Evolutionary conservation across 352 stramenopile genomes (phyloP).

Genomic region (Phytophthora hybrid): DNA sequence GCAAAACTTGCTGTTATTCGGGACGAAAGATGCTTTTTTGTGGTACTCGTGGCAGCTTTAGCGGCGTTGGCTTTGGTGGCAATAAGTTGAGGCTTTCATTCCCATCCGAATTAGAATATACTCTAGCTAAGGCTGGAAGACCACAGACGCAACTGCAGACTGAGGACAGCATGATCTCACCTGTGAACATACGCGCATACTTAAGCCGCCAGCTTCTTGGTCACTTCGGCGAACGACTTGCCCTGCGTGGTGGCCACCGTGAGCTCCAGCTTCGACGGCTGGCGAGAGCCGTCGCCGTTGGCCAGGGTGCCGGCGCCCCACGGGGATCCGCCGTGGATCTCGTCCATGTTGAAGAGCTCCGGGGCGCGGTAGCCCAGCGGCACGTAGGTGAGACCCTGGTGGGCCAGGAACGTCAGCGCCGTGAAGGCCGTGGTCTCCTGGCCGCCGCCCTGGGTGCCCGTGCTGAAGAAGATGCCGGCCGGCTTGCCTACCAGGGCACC

Average conservation of each 20-base stretch:
- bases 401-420: no score
- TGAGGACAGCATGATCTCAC: conserved; percentile 1
- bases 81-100: conserved; percentile 16
- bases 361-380: no score
- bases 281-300: conserved; percentile 43
- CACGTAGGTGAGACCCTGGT: no score
- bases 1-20: no score
- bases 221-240: conserved; percentile 80
- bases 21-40: no score
- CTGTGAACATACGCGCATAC: background rate
- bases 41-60: no score
- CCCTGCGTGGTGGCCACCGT: conserved; percentile 80
- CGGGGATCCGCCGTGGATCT: conserved; percentile 36
- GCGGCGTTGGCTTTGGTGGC: no score
- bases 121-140: background rate
- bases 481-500: conserved; percentile 37
- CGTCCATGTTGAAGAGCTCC: conserved; percentile 46
- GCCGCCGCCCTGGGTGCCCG: no score
- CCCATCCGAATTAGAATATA: conserved; percentile 28
- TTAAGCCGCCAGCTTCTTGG: conserved; percentile 82
- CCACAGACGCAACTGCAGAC: background rate
- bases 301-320: conserved; percentile 36
- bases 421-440: no score
- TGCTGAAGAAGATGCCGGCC: conserved; percentile 43
- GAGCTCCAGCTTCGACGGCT: conserved; percentile 84